Evolutionary conservation across 768 basidiomycete species (phyloP), one percentile per base, ranked within the genome.

Genomic region (Serendipita indica): DNA sequence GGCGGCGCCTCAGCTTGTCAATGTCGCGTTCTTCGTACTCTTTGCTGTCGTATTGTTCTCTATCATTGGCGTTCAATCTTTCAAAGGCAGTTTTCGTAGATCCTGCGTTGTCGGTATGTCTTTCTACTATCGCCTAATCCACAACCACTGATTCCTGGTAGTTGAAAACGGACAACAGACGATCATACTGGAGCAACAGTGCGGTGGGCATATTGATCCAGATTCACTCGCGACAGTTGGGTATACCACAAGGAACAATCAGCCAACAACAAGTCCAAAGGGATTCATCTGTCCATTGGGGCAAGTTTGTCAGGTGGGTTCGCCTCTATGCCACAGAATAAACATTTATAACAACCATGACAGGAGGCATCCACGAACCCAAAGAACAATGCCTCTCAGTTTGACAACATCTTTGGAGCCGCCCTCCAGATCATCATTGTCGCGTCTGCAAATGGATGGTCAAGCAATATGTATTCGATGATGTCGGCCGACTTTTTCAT

Each of bases 1-100:
- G 1, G 92, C 93, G 0, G 79, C 84, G 22, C 91, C 93, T 0
- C 72, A 96, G n/a, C 78, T 98, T 6, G 81, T 90, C 3, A 84
- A 83, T 60, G 92, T 97, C 3, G 81, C 90, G 0, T 87, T 88
- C 68, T 97, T 97, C 66, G 86, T 96, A 14, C 63, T 92, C 20
- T 97, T 97, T 65, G 91, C 91, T 0, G 84, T 91, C 73, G 71
- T 81, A 12, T 66, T 98, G 3, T 96, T 97, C 69, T 89, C 88
- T 2, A 86, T 97, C 65, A 86, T 96, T 60, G 93, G 94, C n/a
- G 79, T 96, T 1, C 90, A 97, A 64, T 80, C 88, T 0, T 99
- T 99, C 74, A 81, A 84, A 60, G 91, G 90, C 0, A 92, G 89
- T 1, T 74, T 87, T 39, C 75, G 82, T 3, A 66, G 76, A 5